phyloP scores from a whole-genome alignment of 2,329 filamentous ascomycete genomes.

The Talaromyces sp. region DNA sequence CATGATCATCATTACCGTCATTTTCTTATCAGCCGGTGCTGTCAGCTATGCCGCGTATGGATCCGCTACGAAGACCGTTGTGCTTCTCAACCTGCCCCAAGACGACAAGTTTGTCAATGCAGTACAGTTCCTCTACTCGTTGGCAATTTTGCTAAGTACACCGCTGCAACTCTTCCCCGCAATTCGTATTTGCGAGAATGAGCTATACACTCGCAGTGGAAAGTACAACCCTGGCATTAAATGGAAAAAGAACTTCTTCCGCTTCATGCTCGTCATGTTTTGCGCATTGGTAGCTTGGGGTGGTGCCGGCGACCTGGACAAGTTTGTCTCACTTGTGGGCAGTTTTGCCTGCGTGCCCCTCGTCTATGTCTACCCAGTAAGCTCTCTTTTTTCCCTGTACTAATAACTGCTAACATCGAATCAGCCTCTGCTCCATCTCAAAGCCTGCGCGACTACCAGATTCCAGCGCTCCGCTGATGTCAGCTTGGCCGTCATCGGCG shows the following conservation, averaged over 20 bases:
- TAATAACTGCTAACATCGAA: background rate
- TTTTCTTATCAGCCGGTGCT: constrained; percentile 89
- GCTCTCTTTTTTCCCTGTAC: constrained; percentile 39
- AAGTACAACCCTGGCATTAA: constrained; percentile 99
- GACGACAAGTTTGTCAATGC: constrained; percentile 93
- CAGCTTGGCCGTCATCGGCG: constrained; percentile 73
- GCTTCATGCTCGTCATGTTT: constrained; percentile 85
- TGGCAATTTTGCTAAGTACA: constrained; percentile 93
- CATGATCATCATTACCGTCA: constrained; percentile 90
- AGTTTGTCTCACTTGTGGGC: constrained; percentile 93
- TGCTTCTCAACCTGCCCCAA: constrained; percentile 93
- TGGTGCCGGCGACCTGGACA: constrained; percentile 89
- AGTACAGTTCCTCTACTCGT: constrained; percentile 95
- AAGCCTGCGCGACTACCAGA: constrained; percentile 68
- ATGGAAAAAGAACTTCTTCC: constrained; percentile 98
- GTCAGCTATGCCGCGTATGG: constrained; percentile 95
- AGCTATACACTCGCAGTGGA: constrained; percentile 86
- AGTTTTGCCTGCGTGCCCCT: constrained; percentile 97
- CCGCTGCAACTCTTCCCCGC: constrained; percentile 96
- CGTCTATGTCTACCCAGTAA: constrained; percentile 95
- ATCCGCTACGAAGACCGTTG: constrained; percentile 91
- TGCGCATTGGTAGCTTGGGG: constrained; percentile 88
- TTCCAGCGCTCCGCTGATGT: constrained; percentile 72
- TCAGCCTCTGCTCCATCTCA: constrained; percentile 86
- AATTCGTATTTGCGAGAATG: constrained; percentile 93